Conservation (phyloP, 345 rosid genomes). For the Kandelia obovata region DNA sequence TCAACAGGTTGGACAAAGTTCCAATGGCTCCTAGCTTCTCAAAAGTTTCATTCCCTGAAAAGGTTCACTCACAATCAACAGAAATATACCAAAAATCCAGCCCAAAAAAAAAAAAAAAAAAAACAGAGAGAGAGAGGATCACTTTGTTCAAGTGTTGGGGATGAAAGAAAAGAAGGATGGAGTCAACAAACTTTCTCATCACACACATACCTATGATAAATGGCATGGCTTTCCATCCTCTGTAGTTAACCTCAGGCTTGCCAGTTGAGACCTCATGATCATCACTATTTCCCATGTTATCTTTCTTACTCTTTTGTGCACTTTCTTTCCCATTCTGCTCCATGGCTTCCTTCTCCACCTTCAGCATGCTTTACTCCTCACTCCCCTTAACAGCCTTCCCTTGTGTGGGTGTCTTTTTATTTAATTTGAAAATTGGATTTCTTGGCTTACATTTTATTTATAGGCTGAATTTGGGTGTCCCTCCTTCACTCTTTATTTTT, state of each 20-base stretch:
- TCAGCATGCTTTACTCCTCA: neutral
- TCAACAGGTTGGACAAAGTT: slow-evolving; percentile 61
- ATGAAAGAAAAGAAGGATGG: neutral
- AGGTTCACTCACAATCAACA: neutral
- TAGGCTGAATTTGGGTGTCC: no score
- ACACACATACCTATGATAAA: slow-evolving; percentile 52
- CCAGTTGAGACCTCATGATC: neutral
- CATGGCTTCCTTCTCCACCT: neutral
- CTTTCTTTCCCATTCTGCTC: slow-evolving; percentile 7
- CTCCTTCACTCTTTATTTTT: no score
- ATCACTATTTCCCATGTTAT: slow-evolving; percentile 1
- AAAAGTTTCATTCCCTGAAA: slow-evolving; percentile 64
- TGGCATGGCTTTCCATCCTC: slow-evolving; percentile 73
- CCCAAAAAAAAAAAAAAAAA: no score
- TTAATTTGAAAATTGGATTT: no score
- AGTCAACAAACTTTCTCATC: neutral
- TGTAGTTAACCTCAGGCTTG: slow-evolving; percentile 43
- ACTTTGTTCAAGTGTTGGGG: no score
- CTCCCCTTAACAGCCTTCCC: neutral
- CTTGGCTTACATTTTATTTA: no score
- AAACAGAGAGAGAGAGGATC: no score
- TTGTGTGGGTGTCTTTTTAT: neutral
- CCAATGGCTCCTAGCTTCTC: slow-evolving; percentile 86
- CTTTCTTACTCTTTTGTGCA: slow-evolving; percentile 1
- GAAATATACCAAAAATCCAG: neutral